Evolutionary conservation across 306 rosid species (phyloP).

Genomic region (Fragaria nilgerrensis): DNA sequence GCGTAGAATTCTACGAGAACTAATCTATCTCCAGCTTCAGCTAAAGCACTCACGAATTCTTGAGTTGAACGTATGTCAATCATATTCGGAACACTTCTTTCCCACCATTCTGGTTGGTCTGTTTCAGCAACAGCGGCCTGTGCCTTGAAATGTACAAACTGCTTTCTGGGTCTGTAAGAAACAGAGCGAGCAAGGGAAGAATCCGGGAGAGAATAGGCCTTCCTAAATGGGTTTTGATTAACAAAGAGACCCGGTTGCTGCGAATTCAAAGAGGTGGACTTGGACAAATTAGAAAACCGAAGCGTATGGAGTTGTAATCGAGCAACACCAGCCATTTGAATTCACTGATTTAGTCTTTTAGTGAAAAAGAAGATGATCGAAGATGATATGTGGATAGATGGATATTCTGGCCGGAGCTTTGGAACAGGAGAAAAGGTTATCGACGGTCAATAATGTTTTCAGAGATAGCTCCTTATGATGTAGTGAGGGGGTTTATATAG

Average conservation of each 20-base stretch:
- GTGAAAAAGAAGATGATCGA: too few relatives aligned
- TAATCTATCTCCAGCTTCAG: constrained; percentile 87
- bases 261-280: constrained; percentile 33
- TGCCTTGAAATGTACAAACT: constrained; percentile 58
- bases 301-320: constrained; percentile 55
- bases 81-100: constrained; percentile 90
- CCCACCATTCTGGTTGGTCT: constrained; percentile 99
- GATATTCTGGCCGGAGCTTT: too few relatives aligned
- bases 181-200: constrained; percentile 33
- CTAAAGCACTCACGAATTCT: constrained; percentile 72
- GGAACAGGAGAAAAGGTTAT: too few relatives aligned
- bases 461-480: too few relatives aligned
- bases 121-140: constrained; percentile 71
- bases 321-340: constrained; percentile 70
- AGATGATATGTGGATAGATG: too few relatives aligned
- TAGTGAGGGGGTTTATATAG: too few relatives aligned
- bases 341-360: too few relatives aligned
- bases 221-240: constrained; percentile 18
- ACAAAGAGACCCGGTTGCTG: constrained; percentile 38
- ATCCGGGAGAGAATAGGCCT: constrained; percentile 37
- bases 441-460: too few relatives aligned
- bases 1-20: constrained; percentile 94
- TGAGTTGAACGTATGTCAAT: constrained; percentile 81
- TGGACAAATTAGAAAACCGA: constrained; percentile 43
- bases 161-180: constrained; percentile 56